Base-by-base conservation (phyloP, 768 basidiomycete genomes). In the Hypsizygus marmoreus region DNA sequence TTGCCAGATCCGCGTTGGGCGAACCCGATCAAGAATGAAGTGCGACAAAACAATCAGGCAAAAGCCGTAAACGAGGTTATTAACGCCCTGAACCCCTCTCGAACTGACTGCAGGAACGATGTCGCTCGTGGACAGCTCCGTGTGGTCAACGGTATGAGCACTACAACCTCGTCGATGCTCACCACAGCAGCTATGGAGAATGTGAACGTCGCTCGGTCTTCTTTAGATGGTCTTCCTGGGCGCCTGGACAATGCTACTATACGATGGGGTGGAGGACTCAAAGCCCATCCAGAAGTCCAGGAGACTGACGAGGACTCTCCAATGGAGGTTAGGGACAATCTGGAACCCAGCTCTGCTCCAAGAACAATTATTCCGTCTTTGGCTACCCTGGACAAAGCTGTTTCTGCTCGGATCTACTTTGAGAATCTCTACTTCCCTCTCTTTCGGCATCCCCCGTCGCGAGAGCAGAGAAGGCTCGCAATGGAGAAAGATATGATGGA, bases 361-460 rank as follows among this genome's bases (percentile, higher is more conserved):
- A 77, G 76, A 64, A 70, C 76, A 42, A 86, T 97, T 59, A 82
- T 77, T 11, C 94, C 95, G 29, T 95, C 94, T 43, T 75, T 99
- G 45, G 77, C 85, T 32, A 97, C 95, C 23, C 75, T 97, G 60
- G 95, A 99, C 67, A 94, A 89, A 65, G 91, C 94, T 40, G 91
- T 93, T 47, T 86, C 94, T 25, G 84, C 89, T 30, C 83, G 89
- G 62, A 91, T 97, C 70, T 97, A 84, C 77, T 97, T 98, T 68
- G 91, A 91, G 75, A 92, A 89, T 61, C 75, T 86, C 23, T 95
- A 88, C 67, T 95, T 89, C 68, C 85, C 82, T 23, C 76, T 94
- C 43, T 80, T 94, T 60, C 87, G 91, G 54, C 87, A 92, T 49
- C 79, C 87, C 23, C 82, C 90, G 38, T 88, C 88, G 48, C 81